Conservation (phyloP, 208 protist genomes). For the Balamuthia mandrillaris region DNA sequence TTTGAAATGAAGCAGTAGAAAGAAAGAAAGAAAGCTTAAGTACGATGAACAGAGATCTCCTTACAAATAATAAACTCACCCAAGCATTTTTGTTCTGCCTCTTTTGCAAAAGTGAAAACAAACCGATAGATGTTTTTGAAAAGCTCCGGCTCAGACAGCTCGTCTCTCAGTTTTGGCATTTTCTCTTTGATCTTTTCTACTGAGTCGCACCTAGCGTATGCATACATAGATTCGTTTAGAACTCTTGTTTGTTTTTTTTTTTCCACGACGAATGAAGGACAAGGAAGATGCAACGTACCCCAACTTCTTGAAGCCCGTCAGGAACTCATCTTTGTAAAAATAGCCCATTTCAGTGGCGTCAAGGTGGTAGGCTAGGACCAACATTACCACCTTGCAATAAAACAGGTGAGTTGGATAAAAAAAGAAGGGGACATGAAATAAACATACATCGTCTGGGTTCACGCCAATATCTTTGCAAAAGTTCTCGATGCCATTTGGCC, state of each 20-base stretch:
- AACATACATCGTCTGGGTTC: constrained; percentile 31
- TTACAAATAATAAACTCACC: background rate
- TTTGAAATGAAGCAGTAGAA: background rate
- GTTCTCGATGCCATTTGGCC: constrained; percentile 22
- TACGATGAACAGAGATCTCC: background rate
- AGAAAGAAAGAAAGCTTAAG: too few relatives aligned
- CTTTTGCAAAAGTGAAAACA: constrained; percentile 22
- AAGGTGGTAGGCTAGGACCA: constrained; percentile 31
- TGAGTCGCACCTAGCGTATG: background rate
- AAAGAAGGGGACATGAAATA: background rate
- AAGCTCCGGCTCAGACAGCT: background rate
- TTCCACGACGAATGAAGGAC: background rate
- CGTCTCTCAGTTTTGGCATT: constrained; percentile 1
- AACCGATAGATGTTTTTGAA: constrained; percentile 42
- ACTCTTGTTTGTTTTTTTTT: background rate
- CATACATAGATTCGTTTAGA: background rate
- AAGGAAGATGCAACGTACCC: background rate
- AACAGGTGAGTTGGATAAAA: background rate
- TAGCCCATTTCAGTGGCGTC: constrained; percentile 23
- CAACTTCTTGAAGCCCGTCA: constrained; percentile 25
- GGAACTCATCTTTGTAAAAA: constrained; percentile 30
- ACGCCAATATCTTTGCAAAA: constrained; percentile 27
- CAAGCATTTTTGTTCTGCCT: constrained; percentile 38
- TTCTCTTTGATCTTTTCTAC: constrained; percentile 33
- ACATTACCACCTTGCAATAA: constrained; percentile 11